Evolutionary conservation across 768 basidiomycete genomes (phyloP), one percentile per base, ranked within the genome.

Genomic region (Amylocystis lapponica): DNA sequence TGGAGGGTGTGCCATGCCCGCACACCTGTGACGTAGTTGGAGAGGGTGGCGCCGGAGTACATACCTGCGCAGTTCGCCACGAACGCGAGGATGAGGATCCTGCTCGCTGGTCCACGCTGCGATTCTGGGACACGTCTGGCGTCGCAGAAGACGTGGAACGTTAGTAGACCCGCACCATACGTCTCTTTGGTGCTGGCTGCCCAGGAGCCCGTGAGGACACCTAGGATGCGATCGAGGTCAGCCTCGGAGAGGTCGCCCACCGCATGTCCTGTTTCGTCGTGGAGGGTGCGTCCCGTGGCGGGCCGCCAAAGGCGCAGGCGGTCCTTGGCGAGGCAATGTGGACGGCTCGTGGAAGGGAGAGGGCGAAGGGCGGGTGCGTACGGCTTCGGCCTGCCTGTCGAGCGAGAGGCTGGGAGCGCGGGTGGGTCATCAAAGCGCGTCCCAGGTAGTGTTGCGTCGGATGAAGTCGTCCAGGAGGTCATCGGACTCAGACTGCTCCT

Each of bases 1-100:
- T 78, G 72, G 0, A 75, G 37, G 1, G 66, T 54, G 48, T 78
- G 72, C 74, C 74, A 78, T 2, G 74, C 71, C 1, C 63, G 50
- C 1, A 76, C 33, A 0, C 65, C 67, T 2, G 49, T 47, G 0
- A 72, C 16, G 41, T 69, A 72, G 52, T 72, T 74, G 2, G 39
- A 29, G 0, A 75, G 47, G 0, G 68, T 58, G 13, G 40, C 46
- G 0, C 55, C 58, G 0, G 69, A 45, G 44, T 68, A 69, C 0
- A 59, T 29, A 0, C 69, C 69, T 2, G 54, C 52, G 2, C 50
- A 32, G 4, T 12, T 16, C 3, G 52, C 17, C n/a, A 59, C 25
- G 41, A 55, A 59, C 6, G 39, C n/a, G 1, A 23, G 13, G 0
- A 76, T 19, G 0, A 73, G 39, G 0, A 29, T 23, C 2, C 38